These are phyloP conservation scores for Termitomyces sp. DNA, from an alignment of 768 basidiomycete species.

Conservation along the genomic window DNA sequence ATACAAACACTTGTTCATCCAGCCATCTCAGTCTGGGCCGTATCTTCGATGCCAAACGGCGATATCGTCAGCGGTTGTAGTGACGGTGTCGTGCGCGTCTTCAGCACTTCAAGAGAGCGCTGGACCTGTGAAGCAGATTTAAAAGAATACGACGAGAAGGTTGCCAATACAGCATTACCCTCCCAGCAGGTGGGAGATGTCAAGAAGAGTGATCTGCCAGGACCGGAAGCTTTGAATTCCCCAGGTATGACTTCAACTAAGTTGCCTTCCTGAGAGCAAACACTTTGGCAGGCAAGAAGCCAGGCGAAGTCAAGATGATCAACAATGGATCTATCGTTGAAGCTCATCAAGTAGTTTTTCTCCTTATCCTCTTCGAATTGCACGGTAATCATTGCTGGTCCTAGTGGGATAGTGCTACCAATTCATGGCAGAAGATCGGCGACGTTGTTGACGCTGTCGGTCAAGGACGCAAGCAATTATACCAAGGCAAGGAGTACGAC, in stretches of 20 bases:
- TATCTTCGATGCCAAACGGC: slow-evolving; percentile 80
- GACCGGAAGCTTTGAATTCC: slow-evolving; percentile 66
- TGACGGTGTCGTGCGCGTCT: slow-evolving; percentile 83
- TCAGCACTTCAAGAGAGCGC: slow-evolving; percentile 67
- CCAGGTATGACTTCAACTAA: slow-evolving; percentile 48
- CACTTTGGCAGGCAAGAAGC: slow-evolving; percentile 64
- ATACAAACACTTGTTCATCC: slow-evolving; percentile 88
- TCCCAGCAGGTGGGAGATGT: slow-evolving; percentile 89
- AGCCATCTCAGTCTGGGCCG: slow-evolving; percentile 96
- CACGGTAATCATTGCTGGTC: not conserved
- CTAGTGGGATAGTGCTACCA: slow-evolving; percentile 74
- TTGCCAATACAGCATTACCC: slow-evolving; percentile 76
- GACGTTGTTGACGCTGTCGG: slow-evolving; percentile 95
- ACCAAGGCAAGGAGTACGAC: slow-evolving; percentile 92
- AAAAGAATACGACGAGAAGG: slow-evolving; percentile 66
- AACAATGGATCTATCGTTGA: slow-evolving; percentile 76
- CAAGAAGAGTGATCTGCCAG: slow-evolving; percentile 86
- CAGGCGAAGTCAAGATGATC: slow-evolving; percentile 92
- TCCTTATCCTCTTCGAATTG: not conserved
- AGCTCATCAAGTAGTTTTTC: slow-evolving; percentile 66
- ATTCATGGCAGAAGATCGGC: slow-evolving; percentile 89
- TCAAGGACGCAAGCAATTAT: slow-evolving; percentile 84
- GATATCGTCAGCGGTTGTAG: slow-evolving; percentile 92
- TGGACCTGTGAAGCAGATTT: slow-evolving; percentile 63
- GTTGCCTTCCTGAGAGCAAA: not conserved